Conservation (phyloP, 257 asterid species). For the Lycium barbarum region DNA sequence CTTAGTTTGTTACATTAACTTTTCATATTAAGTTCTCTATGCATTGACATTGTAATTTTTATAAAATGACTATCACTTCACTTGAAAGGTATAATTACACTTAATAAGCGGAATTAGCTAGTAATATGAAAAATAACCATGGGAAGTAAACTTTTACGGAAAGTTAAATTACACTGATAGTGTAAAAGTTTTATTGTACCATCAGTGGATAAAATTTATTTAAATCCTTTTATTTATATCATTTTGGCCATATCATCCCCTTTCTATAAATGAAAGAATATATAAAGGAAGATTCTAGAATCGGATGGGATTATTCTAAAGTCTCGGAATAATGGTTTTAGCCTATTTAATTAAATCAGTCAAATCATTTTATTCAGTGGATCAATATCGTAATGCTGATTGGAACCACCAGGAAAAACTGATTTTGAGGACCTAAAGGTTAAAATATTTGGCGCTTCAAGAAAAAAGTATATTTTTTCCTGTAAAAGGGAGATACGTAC, state of each 20-base stretch:
- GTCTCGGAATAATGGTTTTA: background rate
- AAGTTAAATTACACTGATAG: background rate
- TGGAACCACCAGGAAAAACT: conserved; percentile 13
- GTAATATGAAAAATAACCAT: background rate
- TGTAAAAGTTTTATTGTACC: too few relatives aligned
- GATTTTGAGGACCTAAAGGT: background rate
- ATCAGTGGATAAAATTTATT: too few relatives aligned
- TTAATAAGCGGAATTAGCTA: background rate
- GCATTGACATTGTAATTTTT: background rate
- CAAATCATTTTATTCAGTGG: background rate
- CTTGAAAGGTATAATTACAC: background rate
- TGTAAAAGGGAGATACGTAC: conserved; percentile 23
- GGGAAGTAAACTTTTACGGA: background rate
- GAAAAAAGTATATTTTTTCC: background rate
- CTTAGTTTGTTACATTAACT: conserved; percentile 27
- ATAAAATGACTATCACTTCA: background rate
- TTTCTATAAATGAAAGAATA: background rate
- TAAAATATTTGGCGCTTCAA: conserved; percentile 4
- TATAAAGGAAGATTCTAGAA: background rate
- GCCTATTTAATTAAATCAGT: background rate
- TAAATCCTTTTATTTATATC: background rate
- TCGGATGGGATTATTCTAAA: too few relatives aligned
- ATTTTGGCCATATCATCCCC: background rate
- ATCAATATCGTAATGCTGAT: conserved; percentile 20
- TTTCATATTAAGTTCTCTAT: background rate